phyloP scores from a whole-genome alignment of 495 filamentous ascomycete genomes.

The Jackrogersella minutella region DNA sequence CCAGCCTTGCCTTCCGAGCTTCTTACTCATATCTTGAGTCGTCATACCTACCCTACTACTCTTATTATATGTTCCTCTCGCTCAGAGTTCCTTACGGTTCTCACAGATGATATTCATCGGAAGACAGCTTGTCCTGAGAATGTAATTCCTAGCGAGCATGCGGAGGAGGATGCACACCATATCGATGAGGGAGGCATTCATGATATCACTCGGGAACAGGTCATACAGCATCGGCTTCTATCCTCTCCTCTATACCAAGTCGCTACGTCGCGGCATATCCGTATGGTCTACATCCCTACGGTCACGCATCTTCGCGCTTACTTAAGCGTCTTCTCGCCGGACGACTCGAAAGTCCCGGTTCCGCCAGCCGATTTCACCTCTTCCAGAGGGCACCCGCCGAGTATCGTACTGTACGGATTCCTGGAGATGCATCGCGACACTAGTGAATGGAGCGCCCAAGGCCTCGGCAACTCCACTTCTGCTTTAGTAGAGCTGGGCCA shows the following conservation, averaged over 20 bases:
- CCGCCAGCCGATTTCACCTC: constrained; percentile 32
- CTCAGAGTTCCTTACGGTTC: constrained; percentile 65
- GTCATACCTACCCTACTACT: constrained; percentile 62
- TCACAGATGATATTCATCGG: constrained; percentile 45
- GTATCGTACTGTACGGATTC: constrained; percentile 72
- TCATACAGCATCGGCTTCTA: constrained; percentile 50
- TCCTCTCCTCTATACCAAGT: constrained; percentile 74
- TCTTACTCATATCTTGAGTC: constrained; percentile 67
- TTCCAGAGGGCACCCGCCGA: constrained; percentile 19
- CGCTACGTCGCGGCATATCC: constrained; percentile 70
- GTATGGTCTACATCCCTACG: constrained; percentile 74
- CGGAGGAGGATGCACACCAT: not conserved
- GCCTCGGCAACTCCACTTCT: constrained; percentile 74
- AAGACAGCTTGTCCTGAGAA: constrained; percentile 3
- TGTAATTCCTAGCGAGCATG: not conserved
- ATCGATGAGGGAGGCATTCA: not conserved
- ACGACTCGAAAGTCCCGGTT: constrained; percentile 32
- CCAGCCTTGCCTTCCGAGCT: constrained; percentile 65
- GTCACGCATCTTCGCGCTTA: constrained; percentile 80
- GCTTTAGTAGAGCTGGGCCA: constrained; percentile 70
- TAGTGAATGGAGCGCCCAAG: constrained; percentile 84
- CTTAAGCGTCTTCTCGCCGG: constrained; percentile 62
- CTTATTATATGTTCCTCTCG: constrained; percentile 76
- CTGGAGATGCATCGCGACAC: constrained; percentile 74
- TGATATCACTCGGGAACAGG: constrained; percentile 4